phyloP scores from a whole-genome alignment of 2,329 filamentous ascomycete species.

The Blastomyces silverae region DNA sequence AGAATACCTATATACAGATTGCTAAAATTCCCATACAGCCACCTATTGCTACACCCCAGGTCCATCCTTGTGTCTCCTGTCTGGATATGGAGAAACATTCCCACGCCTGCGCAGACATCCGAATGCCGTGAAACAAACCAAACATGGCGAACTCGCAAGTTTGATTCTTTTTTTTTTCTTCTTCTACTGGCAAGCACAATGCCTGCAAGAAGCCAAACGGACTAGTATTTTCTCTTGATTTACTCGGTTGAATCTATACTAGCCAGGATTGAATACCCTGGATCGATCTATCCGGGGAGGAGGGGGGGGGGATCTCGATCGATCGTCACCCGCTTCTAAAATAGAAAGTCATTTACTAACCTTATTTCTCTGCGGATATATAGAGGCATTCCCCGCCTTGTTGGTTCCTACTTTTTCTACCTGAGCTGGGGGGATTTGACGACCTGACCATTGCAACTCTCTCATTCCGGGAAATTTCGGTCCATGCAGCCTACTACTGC shows the following conservation, averaged over 20 bases:
- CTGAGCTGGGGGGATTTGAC: not conserved
- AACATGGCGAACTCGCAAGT: not conserved
- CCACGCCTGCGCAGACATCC: not conserved
- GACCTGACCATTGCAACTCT: not conserved
- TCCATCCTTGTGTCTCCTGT: not conserved
- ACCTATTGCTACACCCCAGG: not conserved
- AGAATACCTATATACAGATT: not conserved
- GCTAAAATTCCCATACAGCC: not conserved
- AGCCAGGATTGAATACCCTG: not conserved
- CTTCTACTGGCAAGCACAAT: not conserved
- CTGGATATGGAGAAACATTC: not conserved
- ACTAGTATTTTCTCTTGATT: not conserved
- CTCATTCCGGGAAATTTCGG: not conserved
- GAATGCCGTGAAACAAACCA: constrained; percentile 1
- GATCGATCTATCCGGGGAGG: no score
- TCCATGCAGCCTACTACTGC: not conserved
- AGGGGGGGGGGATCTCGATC: not conserved
- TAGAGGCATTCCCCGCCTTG: not conserved
- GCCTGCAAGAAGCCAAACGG: not conserved
- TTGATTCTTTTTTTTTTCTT: not conserved
- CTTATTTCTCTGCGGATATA: not conserved
- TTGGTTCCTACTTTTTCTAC: not conserved
- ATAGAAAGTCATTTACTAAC: not conserved
- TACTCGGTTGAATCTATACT: not conserved
- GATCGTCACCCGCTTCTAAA: not conserved